A percentile compares a stretch with the other conserved stretches of the same genome.
These are phyloP conservation scores for Ceratocystis destructans DNA, from an alignment of 2,329 filamentous ascomycete genomes.

Conservation along the genomic window DNA sequence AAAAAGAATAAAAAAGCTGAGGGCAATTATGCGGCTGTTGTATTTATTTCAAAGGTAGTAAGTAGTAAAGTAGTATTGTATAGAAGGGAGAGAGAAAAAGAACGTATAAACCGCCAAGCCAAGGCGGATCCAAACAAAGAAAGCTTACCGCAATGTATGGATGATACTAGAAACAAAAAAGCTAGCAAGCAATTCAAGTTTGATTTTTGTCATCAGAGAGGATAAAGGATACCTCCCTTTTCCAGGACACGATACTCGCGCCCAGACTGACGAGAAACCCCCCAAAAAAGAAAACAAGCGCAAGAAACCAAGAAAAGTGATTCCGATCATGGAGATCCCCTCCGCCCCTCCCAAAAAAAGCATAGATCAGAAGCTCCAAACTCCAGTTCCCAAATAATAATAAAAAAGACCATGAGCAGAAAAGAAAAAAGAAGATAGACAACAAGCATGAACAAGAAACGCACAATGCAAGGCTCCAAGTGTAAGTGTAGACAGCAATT, in stretches of 20 bases:
- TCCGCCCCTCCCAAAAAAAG: neutral
- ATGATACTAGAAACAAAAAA: neutral
- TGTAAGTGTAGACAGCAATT: no score
- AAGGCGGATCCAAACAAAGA: neutral
- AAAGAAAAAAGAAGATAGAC: conserved; percentile 6
- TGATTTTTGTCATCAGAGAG: neutral
- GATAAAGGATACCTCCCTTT: neutral
- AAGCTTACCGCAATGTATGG: neutral
- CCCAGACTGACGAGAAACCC: neutral
- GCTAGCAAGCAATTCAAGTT: neutral
- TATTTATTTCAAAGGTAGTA: neutral
- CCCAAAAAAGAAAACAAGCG: neutral
- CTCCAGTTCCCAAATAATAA: conserved; percentile 12
- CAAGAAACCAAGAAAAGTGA: neutral
- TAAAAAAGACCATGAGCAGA: conserved; percentile 1
- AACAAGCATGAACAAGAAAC: neutral
- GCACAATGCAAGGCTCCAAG: neutral
- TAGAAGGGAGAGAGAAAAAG: neutral
- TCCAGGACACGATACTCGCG: neutral
- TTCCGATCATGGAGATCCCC: conserved; percentile 13
- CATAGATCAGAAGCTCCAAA: conserved; percentile 6
- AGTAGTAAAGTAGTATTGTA: neutral
- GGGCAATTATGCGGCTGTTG: neutral
- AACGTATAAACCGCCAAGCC: neutral
- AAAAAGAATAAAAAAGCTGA: no score